phyloP scores from a whole-genome alignment of 768 basidiomycete species.

The Boletus speciosus region DNA sequence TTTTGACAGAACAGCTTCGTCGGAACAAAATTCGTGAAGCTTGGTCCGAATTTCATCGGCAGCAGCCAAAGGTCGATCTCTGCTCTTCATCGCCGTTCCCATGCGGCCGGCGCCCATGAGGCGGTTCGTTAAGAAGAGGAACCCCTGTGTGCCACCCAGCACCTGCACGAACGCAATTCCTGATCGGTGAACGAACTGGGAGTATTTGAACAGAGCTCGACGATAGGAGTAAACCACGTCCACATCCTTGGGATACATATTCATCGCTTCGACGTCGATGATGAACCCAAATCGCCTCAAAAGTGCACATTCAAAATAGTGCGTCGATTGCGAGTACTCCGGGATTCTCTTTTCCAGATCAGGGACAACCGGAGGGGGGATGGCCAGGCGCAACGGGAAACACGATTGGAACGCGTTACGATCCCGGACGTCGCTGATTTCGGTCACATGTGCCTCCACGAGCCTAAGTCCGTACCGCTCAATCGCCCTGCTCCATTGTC shows the following conservation, averaged over 20 bases:
- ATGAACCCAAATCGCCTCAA: constrained; percentile 79
- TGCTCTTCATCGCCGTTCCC: constrained; percentile 51
- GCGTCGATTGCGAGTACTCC: constrained; percentile 58
- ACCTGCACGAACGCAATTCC: constrained; percentile 92
- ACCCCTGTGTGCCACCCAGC: constrained; percentile 72
- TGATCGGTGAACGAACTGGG: constrained; percentile 89
- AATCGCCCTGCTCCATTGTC: constrained; percentile 75
- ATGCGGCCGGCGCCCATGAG: constrained; percentile 71
- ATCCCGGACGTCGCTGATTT: constrained; percentile 82
- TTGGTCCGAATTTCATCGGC: constrained; percentile 61
- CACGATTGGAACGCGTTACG: constrained; percentile 92
- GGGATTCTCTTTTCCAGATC: constrained; percentile 67
- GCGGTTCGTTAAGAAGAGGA: constrained; percentile 86
- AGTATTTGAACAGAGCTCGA: constrained; percentile 68
- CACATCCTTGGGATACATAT: constrained; percentile 74
- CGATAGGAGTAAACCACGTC: constrained; percentile 91
- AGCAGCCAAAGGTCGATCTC: constrained; percentile 52
- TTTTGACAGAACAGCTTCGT: constrained; percentile 44
- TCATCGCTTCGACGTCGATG: constrained; percentile 74
- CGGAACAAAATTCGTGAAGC: constrained; percentile 63
- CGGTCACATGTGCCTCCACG: constrained; percentile 90
- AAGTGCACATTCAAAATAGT: constrained; percentile 80
- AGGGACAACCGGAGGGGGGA: constrained; percentile 68
- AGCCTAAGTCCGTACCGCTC: constrained; percentile 89
- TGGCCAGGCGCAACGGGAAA: constrained; percentile 73